Conservation (phyloP, 2,329 filamentous ascomycete species). For the Aspergillus sp. region DNA sequence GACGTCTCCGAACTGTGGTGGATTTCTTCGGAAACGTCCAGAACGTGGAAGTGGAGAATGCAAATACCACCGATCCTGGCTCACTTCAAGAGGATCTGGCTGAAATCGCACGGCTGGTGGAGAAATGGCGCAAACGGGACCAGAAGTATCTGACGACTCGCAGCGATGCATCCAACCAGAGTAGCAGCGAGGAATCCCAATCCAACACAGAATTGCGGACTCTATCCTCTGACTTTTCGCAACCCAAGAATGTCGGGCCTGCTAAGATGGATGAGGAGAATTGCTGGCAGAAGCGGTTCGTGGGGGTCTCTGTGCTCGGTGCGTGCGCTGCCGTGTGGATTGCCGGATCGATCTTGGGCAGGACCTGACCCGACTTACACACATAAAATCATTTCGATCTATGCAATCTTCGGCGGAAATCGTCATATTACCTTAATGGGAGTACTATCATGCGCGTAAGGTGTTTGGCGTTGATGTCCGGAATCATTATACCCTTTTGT, state of each 20-base stretch:
- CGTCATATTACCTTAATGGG: neutral
- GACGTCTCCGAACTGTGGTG: slow-evolving; percentile 73
- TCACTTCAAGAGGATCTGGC: slow-evolving; percentile 63
- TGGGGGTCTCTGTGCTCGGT: slow-evolving; percentile 30
- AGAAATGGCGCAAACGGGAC: slow-evolving; percentile 44
- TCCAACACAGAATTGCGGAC: slow-evolving; percentile 1
- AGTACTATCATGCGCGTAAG: neutral
- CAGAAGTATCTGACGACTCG: slow-evolving; percentile 24
- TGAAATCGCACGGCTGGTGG: slow-evolving; percentile 57
- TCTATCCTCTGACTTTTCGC: slow-evolving; percentile 10
- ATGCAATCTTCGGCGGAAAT: no score
- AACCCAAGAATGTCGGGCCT: slow-evolving; percentile 39
- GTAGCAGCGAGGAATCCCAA: slow-evolving; percentile 4
- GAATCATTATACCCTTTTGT: neutral
- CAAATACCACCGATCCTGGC: slow-evolving; percentile 46
- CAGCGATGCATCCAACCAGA: slow-evolving; percentile 13
- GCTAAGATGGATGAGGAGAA: slow-evolving; percentile 59
- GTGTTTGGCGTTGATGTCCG: neutral
- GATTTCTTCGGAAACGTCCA: slow-evolving; percentile 99
- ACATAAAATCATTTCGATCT: neutral
- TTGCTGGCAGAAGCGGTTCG: slow-evolving; percentile 52
- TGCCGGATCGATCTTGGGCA: slow-evolving; percentile 28
- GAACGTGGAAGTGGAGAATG: slow-evolving; percentile 79
- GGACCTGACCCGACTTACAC: slow-evolving; percentile 12
- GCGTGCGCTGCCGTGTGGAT: slow-evolving; percentile 32